phyloP scores from a whole-genome alignment of 2,329 filamentous ascomycete genomes.

The Fusarium musae region DNA sequence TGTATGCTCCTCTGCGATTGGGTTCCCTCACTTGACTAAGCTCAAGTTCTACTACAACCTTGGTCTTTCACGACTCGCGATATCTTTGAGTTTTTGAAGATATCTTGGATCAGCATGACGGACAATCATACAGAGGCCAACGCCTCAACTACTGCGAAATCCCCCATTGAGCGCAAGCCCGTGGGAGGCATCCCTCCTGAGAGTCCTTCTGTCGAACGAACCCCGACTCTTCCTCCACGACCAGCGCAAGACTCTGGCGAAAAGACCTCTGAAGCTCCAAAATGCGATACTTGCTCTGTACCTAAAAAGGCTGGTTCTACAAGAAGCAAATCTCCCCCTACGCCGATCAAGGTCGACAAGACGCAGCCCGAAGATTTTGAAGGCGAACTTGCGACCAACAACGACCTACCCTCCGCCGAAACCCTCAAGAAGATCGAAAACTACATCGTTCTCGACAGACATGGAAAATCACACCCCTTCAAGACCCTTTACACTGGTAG shows the following conservation, averaged over 20 bases:
- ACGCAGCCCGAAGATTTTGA: slow-evolving; percentile 63
- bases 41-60: background rate
- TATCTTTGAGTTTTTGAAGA: background rate
- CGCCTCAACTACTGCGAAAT: slow-evolving; percentile 3
- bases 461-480: slow-evolving; percentile 70
- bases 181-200: slow-evolving; percentile 14
- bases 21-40: slow-evolving; percentile 1
- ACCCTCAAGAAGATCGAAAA: slow-evolving; percentile 63
- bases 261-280: slow-evolving; percentile 16
- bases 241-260: slow-evolving; percentile 7
- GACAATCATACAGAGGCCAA: slow-evolving; percentile 24
- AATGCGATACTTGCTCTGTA: slow-evolving; percentile 21
- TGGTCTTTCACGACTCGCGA: background rate
- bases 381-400: slow-evolving; percentile 65
- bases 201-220: slow-evolving; percentile 10
- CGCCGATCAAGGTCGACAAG: slow-evolving; percentile 51
- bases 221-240: slow-evolving; percentile 24
- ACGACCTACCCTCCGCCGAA: slow-evolving; percentile 63
- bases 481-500: slow-evolving; percentile 69
- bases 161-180: slow-evolving; percentile 22
- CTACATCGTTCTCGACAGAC: slow-evolving; percentile 68
- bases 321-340: slow-evolving; percentile 37
- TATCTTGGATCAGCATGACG: slow-evolving; percentile 12
- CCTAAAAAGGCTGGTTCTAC: slow-evolving; percentile 31
- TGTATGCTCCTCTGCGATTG: slow-evolving; percentile 18